Conservation (phyloP, 2,329 filamentous ascomycete species). For the Lachnellula hyalina region DNA sequence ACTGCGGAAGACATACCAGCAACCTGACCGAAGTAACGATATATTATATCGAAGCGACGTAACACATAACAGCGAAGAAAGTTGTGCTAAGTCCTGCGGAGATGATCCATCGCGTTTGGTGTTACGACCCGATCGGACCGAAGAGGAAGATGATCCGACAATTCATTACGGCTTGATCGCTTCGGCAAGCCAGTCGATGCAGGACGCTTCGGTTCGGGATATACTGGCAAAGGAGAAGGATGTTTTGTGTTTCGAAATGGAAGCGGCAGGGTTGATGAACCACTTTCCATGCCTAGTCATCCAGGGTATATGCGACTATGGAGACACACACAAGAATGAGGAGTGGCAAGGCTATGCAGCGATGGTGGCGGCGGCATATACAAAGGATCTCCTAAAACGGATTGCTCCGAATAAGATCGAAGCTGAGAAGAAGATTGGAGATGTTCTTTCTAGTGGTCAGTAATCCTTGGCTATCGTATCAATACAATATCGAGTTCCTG, state of each 20-base stretch:
- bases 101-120: slow-evolving; percentile 17
- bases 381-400: slow-evolving; percentile 20
- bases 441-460: too few species aligned
- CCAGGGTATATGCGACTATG: slow-evolving; percentile 34
- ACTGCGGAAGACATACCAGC: slow-evolving; percentile 24
- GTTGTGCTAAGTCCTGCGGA: slow-evolving; percentile 19
- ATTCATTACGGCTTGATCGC: slow-evolving; percentile 35
- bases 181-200: slow-evolving; percentile 27
- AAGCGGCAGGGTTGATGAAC: slow-evolving; percentile 30
- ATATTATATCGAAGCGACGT: slow-evolving; percentile 25
- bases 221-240: slow-evolving; percentile 11
- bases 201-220: slow-evolving; percentile 14
- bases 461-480: too few species aligned
- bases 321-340: slow-evolving; percentile 25
- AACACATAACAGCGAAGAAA: slow-evolving; percentile 9
- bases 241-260: slow-evolving; percentile 33
- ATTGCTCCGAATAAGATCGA: too few species aligned
- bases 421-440: too few species aligned
- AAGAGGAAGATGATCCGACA: slow-evolving; percentile 19
- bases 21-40: slow-evolving; percentile 26
- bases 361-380: slow-evolving; percentile 18
- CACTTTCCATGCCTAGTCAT: slow-evolving; percentile 30
- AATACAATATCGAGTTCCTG: too few species aligned
- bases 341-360: slow-evolving; percentile 20
- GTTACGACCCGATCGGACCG: slow-evolving; percentile 10